phyloP scores from a whole-genome alignment of 768 basidiomycete species.

The Lanmaoa rubissima region DNA sequence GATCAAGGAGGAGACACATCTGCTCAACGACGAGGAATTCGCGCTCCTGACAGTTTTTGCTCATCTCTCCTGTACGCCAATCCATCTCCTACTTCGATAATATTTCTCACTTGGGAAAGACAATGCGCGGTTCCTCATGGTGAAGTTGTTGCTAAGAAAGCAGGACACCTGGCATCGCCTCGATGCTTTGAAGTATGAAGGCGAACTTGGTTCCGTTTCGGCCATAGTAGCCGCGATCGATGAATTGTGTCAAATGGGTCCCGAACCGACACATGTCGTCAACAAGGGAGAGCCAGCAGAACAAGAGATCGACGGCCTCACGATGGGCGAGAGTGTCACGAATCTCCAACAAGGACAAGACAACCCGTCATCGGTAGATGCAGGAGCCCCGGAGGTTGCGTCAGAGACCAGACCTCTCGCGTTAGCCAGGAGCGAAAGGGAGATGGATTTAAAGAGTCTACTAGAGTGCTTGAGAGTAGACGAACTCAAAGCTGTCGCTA shows the following conservation, averaged over 20 bases:
- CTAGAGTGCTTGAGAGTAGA: slow-evolving; percentile 42
- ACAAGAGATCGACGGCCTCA: slow-evolving; percentile 37
- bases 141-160: slow-evolving; percentile 61
- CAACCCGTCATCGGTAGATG: slow-evolving; percentile 6
- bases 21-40: slow-evolving; percentile 52
- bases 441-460: slow-evolving; percentile 41
- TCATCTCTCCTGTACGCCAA: slow-evolving; percentile 48
- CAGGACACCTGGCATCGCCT: slow-evolving; percentile 53
- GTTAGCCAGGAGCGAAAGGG: slow-evolving; percentile 41
- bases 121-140: slow-evolving; percentile 58
- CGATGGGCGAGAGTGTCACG: slow-evolving; percentile 25
- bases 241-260: slow-evolving; percentile 37
- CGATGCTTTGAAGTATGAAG: slow-evolving; percentile 40
- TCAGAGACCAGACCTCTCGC: slow-evolving; percentile 18
- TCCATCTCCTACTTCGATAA: neutral
- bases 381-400: neutral
- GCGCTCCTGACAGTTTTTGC: slow-evolving; percentile 42
- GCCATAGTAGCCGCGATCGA: slow-evolving; percentile 42
- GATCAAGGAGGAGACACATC: slow-evolving; percentile 45
- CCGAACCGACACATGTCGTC: slow-evolving; percentile 1
- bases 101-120: slow-evolving; percentile 36
- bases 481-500: slow-evolving; percentile 45
- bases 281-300: slow-evolving; percentile 23
- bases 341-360: slow-evolving; percentile 3
- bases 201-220: slow-evolving; percentile 39